Evolutionary conservation across 2,329 filamentous ascomycete genomes (phyloP).

Genomic region (Juglanconis oblonga): DNA sequence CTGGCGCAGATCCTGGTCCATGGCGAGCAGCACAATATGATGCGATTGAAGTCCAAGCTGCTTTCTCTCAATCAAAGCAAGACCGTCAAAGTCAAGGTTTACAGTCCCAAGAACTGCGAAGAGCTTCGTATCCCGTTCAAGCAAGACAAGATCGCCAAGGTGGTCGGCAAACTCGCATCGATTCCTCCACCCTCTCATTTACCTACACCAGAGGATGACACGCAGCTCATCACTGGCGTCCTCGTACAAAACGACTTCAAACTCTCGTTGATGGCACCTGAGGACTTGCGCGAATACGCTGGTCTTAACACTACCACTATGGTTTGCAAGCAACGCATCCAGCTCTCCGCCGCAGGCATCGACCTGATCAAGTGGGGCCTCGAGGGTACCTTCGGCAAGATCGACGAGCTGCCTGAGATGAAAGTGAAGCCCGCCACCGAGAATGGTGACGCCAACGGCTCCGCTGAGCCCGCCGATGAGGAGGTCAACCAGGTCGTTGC

Average conservation of each 20-base stretch:
- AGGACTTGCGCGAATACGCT: constrained; percentile 92
- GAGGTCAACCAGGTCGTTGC: constrained; percentile 55
- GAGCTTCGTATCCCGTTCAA: constrained; percentile 94
- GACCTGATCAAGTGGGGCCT: constrained; percentile 93
- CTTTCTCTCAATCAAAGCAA: constrained; percentile 87
- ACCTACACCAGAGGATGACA: constrained; percentile 28
- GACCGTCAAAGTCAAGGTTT: constrained; percentile 81
- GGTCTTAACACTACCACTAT: constrained; percentile 96
- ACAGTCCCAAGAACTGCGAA: constrained; percentile 90
- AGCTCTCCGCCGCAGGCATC: constrained; percentile 80
- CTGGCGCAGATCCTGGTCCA: constrained; percentile 79
- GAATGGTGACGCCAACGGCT: constrained; percentile 32
- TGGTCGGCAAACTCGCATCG: constrained; percentile 88
- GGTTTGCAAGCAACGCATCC: constrained; percentile 86
- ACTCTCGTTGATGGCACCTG: constrained; percentile 92
- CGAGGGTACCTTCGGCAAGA: constrained; percentile 87
- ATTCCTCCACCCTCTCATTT: constrained; percentile 62
- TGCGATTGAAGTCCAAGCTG: constrained; percentile 89
- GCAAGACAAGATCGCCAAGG: constrained; percentile 91
- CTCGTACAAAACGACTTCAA: constrained; percentile 98
- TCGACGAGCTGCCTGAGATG: constrained; percentile 66
- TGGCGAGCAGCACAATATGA: constrained; percentile 97
- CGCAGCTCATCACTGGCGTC: constrained; percentile 75
- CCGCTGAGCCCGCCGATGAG: constrained; percentile 51
- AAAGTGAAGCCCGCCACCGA: constrained; percentile 30